phyloP scores from a whole-genome alignment of 495 filamentous ascomycete genomes.

The Cryomyces antarcticus region DNA sequence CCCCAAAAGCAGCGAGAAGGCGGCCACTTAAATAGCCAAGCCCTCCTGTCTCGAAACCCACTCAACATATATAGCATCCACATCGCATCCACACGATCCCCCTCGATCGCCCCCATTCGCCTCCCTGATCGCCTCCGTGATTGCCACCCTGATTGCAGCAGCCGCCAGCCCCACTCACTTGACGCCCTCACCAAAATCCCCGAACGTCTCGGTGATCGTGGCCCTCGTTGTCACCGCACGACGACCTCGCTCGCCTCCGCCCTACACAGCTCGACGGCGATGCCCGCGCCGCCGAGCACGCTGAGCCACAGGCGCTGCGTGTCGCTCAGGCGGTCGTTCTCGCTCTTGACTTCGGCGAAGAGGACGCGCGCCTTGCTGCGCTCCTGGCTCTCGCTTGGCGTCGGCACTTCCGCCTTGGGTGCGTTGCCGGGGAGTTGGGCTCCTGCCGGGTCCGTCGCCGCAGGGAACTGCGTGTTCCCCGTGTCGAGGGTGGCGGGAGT shows the following conservation, averaged over 20 bases:
- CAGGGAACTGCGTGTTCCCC: background rate
- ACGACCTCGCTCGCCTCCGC: slow-evolving; percentile 58
- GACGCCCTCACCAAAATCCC: too few species aligned
- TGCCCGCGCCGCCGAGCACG: slow-evolving; percentile 63
- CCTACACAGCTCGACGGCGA: slow-evolving; percentile 75
- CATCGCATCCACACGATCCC: too few species aligned
- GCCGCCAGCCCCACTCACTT: too few species aligned
- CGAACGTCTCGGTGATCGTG: too few species aligned
- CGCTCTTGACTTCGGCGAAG: slow-evolving; percentile 84
- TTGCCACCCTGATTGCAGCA: too few species aligned
- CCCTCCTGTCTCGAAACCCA: too few species aligned
- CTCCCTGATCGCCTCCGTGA: too few species aligned
- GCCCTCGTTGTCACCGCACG: background rate
- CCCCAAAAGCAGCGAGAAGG: too few species aligned
- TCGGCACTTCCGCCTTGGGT: background rate
- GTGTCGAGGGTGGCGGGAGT: too few species aligned
- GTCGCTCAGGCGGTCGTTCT: slow-evolving; percentile 91
- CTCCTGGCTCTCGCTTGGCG: background rate
- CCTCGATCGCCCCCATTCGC: too few species aligned
- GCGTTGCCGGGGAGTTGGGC: background rate
- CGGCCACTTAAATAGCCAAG: too few species aligned
- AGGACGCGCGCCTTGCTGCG: slow-evolving; percentile 35
- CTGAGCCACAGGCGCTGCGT: slow-evolving; percentile 95
- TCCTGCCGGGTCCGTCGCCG: slow-evolving; percentile 1
- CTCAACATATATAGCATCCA: too few species aligned